phyloP scores from a whole-genome alignment of 2,329 filamentous ascomycete species.

The Ophiocordyceps australis region DNA sequence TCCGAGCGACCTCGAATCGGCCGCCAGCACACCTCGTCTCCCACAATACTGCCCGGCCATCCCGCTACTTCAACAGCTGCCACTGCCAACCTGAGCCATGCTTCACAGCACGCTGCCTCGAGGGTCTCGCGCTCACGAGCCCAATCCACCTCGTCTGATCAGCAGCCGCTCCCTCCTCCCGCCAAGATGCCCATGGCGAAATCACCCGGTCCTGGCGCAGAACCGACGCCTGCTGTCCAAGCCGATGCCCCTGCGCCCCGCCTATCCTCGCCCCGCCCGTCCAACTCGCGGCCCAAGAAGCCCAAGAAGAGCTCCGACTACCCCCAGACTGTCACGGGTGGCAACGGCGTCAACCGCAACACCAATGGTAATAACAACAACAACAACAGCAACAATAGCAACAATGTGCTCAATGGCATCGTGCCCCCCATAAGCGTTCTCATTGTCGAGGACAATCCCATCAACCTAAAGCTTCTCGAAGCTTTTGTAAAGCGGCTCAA shows the following conservation, averaged over 20 bases:
- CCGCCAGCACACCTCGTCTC: constrained; percentile 66
- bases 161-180: constrained; percentile 20
- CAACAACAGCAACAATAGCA: too few relatives aligned
- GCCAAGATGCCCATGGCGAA: constrained; percentile 31
- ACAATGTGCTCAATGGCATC: constrained; percentile 58
- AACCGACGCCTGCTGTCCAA: constrained; percentile 16
- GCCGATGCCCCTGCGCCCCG: constrained; percentile 34
- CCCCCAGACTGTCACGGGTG: constrained; percentile 22
- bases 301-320: constrained; percentile 30
- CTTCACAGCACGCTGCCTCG: constrained; percentile 14
- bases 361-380: too few relatives aligned
- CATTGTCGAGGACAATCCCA: constrained; percentile 97
- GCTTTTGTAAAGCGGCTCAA: constrained; percentile 93
- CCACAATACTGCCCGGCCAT: constrained; percentile 32
- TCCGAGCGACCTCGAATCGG: constrained; percentile 40
- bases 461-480: constrained; percentile 85
- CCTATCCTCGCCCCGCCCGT: constrained; percentile 27
- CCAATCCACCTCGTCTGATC: constrained; percentile 41
- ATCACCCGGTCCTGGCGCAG: constrained; percentile 36
- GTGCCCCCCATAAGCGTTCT: constrained; percentile 94
- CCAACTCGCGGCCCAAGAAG: constrained; percentile 28
- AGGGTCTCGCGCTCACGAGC: constrained; percentile 32
- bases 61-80: constrained; percentile 14
- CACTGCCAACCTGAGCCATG: constrained; percentile 14
- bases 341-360: too few relatives aligned